Evolutionary conservation across 1,284 basidiomycete species (phyloP), one percentile per base, ranked within the genome.

Genomic region (Microbotryum saponariae): DNA sequence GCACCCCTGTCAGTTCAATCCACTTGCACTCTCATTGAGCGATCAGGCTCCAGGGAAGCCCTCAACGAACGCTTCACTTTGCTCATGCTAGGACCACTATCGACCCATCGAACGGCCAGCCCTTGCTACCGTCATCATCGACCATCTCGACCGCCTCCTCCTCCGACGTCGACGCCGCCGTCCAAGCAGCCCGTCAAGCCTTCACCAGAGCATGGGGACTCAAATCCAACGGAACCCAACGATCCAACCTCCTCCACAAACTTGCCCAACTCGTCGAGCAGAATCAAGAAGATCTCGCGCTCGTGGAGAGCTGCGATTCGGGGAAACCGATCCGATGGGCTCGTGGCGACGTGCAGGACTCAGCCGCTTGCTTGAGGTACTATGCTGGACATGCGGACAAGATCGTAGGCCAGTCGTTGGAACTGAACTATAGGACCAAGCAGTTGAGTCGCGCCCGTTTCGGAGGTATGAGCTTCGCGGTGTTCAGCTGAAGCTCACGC

Each of bases 291-390:
- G 12, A 33, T 8, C 31, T 64, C 33, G 31, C 55, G 14, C 16
- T 48, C 8, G 48, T 64, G 20, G 62, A 64, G 42, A 12, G 61
- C 23, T n/a, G 59, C 48, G 69, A 70, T 56, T 56, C 60, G 14
- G 65, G 67, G 25, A 68, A 68, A 50, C 64, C 67, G 12, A 60
- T 70, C 51, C 51, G 29, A 6, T 68, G 66, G 67, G 59, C 60
- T 21, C 64, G 61, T 42, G 66, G 64, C 2, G 70, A 72, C 44
- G 64, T 72, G 21, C 44, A 59, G 21, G 70, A 72, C 46, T 54
- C 60, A 21, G 62, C 56, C 9, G 63, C 64, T 20, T 67, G 65
- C 44, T 57, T 72, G 21, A 52, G 65, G 37, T 72, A 72, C 54
- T 69, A 65, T 52, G 68, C 60, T 47, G 67, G 66, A 50, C 23